Evolutionary conservation across 2,329 filamentous ascomycete genomes (phyloP), one percentile per base, ranked within the genome.

Genomic region (Fusarium multiceps): DNA sequence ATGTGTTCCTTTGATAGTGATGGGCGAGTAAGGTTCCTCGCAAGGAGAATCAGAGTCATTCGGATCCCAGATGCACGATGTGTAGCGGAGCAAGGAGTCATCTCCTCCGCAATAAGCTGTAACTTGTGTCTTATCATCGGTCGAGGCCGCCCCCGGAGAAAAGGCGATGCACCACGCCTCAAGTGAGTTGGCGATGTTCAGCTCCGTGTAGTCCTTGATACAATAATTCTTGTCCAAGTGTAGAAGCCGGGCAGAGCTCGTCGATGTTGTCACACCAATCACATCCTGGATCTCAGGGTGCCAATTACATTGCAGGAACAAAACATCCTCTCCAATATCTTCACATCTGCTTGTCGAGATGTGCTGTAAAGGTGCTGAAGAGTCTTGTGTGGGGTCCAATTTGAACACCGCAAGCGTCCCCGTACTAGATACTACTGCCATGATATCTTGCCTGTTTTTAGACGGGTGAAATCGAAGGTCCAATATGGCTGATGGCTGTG

Each of bases 351-450:
- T 82, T 12, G 81, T 84, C 27, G 77, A 77, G 25, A 87, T 63
- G 59, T 83, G 79, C 62, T 78, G 74, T 28, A 87, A 59, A 4
- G 81, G 78, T 13, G 72, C 53, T 34, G 69, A 72, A 40, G 79
- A 66, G 16, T 78, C 73, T 47, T 76, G 56, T 3, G 71, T 66
- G 50, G 84, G 84, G 11, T 83, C 75, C 46, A 91, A 80, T 68
- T 78, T 82, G 78, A 91, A 93, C 51, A 95, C 82, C 2, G 86
- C 86, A 14, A 97, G 80, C 0, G 86, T 85, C 0, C 91, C 93
- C 1, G 91, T 93, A 66, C 93, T 97, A 2, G 92, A 93, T 11
- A 93, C 93, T 5, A 91, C 89, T 12, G 89, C 93, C 55, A 97
- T 85, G 6, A 92, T 80, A 30, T 85, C 84, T 51, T 79, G 81